Percentiles rank a stretch among this genome's conserved stretches.
Evolutionary conservation across 768 basidiomycete species (phyloP).

Genomic region (Mycena indigotica): DNA sequence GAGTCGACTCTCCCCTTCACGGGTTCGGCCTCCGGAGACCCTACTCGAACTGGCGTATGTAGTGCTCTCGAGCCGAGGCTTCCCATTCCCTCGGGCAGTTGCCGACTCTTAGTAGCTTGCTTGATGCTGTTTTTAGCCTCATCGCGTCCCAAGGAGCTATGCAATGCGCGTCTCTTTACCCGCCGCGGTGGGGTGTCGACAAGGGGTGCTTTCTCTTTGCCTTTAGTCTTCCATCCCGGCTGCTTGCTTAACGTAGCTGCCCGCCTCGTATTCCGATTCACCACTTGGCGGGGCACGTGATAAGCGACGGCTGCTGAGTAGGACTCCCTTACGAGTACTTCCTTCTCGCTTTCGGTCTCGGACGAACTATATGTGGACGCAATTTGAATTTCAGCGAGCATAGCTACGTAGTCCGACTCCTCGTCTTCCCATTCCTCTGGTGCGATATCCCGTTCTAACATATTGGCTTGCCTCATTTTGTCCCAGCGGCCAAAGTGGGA

Average conservation of each 20-base stretch:
- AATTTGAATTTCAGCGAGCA: neutral
- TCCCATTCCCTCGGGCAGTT: neutral
- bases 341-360: no score
- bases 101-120: neutral
- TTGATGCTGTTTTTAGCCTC: neutral
- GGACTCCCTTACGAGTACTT: no score
- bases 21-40: neutral
- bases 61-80: conserved; percentile 9
- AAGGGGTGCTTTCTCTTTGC: neutral
- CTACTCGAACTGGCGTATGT: conserved; percentile 5
- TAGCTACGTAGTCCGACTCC: conserved; percentile 10
- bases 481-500: conserved; percentile 23
- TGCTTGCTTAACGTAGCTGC: neutral
- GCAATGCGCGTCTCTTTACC: neutral
- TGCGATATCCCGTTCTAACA: conserved; percentile 2
- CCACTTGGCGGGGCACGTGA: no score
- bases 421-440: conserved; percentile 9
- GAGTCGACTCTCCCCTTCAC: conserved; percentile 14
- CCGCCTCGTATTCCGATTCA: neutral
- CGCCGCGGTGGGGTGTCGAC: neutral
- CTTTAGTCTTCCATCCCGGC: neutral
- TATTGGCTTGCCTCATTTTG: conserved; percentile 3
- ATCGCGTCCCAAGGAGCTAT: neutral
- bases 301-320: no score
- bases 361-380: conserved; percentile 6